phyloP scores from a whole-genome alignment of 495 filamentous ascomycete genomes.

The Penicillium bovifimosum region DNA sequence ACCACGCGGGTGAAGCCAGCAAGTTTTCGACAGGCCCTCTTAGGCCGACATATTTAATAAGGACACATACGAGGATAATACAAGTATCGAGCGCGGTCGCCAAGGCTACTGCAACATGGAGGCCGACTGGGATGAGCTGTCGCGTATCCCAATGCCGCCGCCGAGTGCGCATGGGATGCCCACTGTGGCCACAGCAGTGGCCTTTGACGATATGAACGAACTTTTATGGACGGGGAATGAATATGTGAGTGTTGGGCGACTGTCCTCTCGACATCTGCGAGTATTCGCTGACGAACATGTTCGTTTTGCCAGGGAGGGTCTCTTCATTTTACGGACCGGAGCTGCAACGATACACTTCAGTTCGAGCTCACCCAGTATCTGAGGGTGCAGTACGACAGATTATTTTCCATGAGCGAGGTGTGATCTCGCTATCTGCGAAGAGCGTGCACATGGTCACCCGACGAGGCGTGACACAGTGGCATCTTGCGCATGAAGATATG shows the following conservation, averaged over 20 bases:
- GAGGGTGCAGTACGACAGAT: conserved; percentile 75
- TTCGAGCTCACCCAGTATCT: conserved; percentile 57
- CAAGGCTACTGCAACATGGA: conserved; percentile 34
- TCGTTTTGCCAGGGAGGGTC: conserved; percentile 61
- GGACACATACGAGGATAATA: background rate
- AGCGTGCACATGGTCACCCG: conserved; percentile 82
- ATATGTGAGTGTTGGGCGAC: conserved; percentile 52
- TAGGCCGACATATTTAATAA: background rate
- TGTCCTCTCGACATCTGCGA: background rate
- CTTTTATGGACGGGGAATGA: conserved; percentile 89
- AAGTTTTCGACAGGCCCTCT: conserved; percentile 7
- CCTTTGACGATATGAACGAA: conserved; percentile 84
- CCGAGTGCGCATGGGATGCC: conserved; percentile 56
- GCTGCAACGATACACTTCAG: conserved; percentile 73
- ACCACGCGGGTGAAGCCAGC: conserved; percentile 27
- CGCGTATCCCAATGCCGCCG: conserved; percentile 63
- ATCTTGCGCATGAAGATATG: conserved; percentile 73
- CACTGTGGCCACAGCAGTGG: conserved; percentile 64
- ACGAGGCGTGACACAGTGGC: conserved; percentile 78
- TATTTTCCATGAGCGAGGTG: conserved; percentile 78
- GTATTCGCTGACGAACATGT: conserved; percentile 1
- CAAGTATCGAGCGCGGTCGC: conserved; percentile 9
- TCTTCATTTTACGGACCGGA: conserved; percentile 80
- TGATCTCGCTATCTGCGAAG: conserved; percentile 69
- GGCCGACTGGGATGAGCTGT: conserved; percentile 56